These are phyloP conservation scores for Phaeolepiota aurea DNA, from an alignment of 768 basidiomycete genomes.

Conservation along the genomic window DNA sequence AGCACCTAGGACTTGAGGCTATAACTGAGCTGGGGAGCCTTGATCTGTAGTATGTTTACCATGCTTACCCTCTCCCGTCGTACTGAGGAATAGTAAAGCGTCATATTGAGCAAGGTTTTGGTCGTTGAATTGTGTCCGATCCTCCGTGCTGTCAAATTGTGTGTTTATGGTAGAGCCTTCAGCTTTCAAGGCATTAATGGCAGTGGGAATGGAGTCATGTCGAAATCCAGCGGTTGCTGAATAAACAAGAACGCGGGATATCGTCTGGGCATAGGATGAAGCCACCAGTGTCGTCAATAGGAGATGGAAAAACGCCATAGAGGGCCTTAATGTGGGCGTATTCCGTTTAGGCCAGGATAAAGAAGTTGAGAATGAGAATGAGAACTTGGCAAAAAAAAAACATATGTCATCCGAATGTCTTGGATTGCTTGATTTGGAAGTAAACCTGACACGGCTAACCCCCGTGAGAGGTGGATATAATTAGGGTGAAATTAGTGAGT, in stretches of 20 bases:
- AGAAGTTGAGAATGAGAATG: no score
- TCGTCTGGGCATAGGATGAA: constrained; percentile 6
- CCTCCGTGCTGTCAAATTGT: constrained; percentile 59
- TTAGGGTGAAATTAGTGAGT: no score
- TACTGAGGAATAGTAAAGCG: constrained; percentile 60
- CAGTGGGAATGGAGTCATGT: constrained; percentile 72
- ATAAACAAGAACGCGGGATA: constrained; percentile 47
- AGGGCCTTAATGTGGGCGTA: no score
- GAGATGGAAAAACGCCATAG: neutral
- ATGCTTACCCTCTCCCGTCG: constrained; percentile 55
- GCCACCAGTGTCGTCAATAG: neutral
- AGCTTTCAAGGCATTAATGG: constrained; percentile 45
- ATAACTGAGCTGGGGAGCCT: neutral
- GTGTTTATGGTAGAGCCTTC: constrained; percentile 38
- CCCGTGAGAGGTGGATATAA: no score
- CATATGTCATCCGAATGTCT: no score
- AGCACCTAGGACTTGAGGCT: constrained; percentile 51
- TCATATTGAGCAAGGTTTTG: constrained; percentile 48
- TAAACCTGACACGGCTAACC: no score
- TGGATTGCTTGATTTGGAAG: no score
- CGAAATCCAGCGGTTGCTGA: constrained; percentile 55
- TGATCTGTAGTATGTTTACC: neutral
- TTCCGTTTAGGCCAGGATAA: no score
- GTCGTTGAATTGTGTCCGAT: constrained; percentile 46
- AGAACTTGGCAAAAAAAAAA: no score